Base-by-base conservation (phyloP, 2,329 filamentous ascomycete species). In the Pseudodiploospora longispora region DNA sequence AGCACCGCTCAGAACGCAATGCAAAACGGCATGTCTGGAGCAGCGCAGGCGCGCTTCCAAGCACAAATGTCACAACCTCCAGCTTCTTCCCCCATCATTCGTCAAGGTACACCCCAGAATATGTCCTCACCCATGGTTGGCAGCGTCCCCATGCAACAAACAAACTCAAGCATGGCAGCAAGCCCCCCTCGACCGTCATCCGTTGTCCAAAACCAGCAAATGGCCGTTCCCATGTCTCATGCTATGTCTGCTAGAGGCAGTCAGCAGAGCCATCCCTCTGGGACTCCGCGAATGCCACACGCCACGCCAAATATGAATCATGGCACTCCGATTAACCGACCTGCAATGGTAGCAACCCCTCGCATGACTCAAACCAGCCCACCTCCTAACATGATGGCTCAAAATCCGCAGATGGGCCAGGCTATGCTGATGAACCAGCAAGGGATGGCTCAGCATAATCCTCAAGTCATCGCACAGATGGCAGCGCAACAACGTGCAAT, bases 161-260 rank as follows among this genome's bases (percentile, higher is more conserved):
- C 78, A 29, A 78, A 75, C 40, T 85, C 83, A 2, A 82, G 74
- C 53, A 82, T 85, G 71, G 81, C 80, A 19, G 78, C 71, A 41
- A 87, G 82, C 55, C 83, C 83, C 28, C 70, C 80, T 12, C 71
- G 83, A 37, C 81, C 83, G 10, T 68, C 81, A 1, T 86, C 83
- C 10, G 80, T 81, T 5, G 78, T 80, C 4, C 80, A 82, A 49
- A 76, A 72, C 42, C 74, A 64, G 2, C 68, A 74, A 0, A 80
- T 81, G 70, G 69, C 71, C 6, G 78, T 71, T 0, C 74, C 78
- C 4, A 80, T 81, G 72, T 65, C 77, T 0, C 73, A 77, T 53
- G 75, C 70, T 52, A 83, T 83, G 79, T 80, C 76, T 43, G 70
- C 76, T 19, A 73, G 79, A 49, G 76, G 77, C 46, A 83, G 80